phyloP scores from a whole-genome alignment of 1,139 yeast species.

The Yamadazyma songkhlaensis region DNA sequence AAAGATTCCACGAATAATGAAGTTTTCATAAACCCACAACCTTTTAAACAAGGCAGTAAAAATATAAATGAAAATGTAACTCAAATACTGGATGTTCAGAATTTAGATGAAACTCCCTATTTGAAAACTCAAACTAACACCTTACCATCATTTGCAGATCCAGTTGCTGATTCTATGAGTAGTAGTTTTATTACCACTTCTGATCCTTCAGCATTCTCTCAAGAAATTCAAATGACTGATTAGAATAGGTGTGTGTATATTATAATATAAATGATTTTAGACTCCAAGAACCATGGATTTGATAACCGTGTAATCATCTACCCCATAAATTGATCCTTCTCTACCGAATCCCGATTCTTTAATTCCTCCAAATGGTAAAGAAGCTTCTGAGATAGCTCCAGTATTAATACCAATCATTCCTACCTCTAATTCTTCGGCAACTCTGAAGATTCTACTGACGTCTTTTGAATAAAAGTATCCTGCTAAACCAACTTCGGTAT shows the following conservation, averaged over 20 bases:
- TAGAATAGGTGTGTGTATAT: neutral
- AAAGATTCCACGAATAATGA: constrained; percentile 12
- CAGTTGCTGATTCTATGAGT: neutral
- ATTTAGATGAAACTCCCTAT: constrained; percentile 22
- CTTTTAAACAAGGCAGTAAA: neutral
- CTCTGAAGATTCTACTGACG: constrained; percentile 54
- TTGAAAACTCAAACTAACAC: neutral
- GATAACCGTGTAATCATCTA: constrained; percentile 39
- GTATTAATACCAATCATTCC: constrained; percentile 51
- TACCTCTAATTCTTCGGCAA: constrained; percentile 40
- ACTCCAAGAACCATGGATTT: constrained; percentile 25
- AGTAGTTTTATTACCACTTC: constrained; percentile 1
- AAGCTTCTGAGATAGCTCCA: constrained; percentile 43
- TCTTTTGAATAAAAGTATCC: constrained; percentile 43
- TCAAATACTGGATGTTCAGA: constrained; percentile 24
- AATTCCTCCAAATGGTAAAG: constrained; percentile 48
- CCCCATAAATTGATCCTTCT: constrained; percentile 46
- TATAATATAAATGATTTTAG: constrained; percentile 2
- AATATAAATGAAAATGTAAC: constrained; percentile 14
- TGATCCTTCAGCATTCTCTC: constrained; percentile 3
- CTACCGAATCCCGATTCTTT: constrained; percentile 48
- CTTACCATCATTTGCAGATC: neutral
- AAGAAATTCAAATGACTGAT: neutral
- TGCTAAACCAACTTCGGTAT: constrained; percentile 49
- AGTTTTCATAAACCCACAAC: neutral